Evolutionary conservation across 345 rosid genomes (phyloP), one percentile per base, ranked within the genome.

Genomic region (Rhodamnia argentea): DNA sequence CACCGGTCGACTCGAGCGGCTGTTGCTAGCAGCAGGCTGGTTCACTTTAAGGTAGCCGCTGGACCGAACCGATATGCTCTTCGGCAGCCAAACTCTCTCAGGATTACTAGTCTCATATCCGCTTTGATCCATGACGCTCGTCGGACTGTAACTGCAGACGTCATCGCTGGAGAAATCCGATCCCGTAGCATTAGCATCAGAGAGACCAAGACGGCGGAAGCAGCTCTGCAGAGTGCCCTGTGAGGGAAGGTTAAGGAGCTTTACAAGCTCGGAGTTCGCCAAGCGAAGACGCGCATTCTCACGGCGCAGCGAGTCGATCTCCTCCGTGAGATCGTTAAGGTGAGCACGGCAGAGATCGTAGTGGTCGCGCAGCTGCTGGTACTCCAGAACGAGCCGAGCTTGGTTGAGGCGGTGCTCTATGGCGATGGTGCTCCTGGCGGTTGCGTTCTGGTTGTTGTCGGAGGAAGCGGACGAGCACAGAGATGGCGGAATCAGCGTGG

Each of bases 21-120:
- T 75, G 83, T 83, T 89, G 55, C 83, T 88, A 86, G 85, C 86
- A 86, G 89, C 84, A 22, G 87, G 60, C 54, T 86, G 92, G 56
- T 89, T 93, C 22, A 82, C 26, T 89, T 88, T 92, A 85, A 88
- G 88, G 90, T 93, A 92, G 24, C 90, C 93, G 6, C 84, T 89
- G 64, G 98, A 92, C 84, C 97, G 89, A 76, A 95, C 96, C 50
- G 98, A 94, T 64, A 94, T 93, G 84, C 95, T 94, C 88, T 93
- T 95, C 50, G 98, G 98, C 83, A 96, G 58, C 60, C 92, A 85
- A 50, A 88, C 89, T 87, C 90, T 90, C 89, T 92, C 92, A 74
- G 70, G 86, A 84, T 83, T 84, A 22, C 86, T 82, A 82, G 86
- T 86, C 86, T 85, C 86, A 10, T 86, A 87, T 84, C 89, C 90